Base-by-base conservation (phyloP, 306 rosid genomes). In the Cicer yamashitae region DNA sequence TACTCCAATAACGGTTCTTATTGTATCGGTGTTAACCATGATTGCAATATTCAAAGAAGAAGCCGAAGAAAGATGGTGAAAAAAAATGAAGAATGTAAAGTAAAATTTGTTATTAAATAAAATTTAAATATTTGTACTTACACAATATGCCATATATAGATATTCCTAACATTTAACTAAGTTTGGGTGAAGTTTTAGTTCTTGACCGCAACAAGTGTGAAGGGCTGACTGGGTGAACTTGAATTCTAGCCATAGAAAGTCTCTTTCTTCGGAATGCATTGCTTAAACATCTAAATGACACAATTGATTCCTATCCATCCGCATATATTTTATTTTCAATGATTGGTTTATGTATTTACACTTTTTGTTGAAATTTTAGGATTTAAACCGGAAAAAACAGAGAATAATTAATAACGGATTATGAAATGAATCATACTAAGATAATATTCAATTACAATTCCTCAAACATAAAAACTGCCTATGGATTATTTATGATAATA, bases 1-100 rank as follows among this genome's bases (percentile, higher is more conserved):
- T 37, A 89, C 8, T 40, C 96, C 97, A 17, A 91, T 1, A 0
- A 13, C 4, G 2, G 80, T 82, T 77, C 97, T 81, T 9, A 67
- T 14, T 41, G 22, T 0, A 0, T 4, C 73, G 20, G 66, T 7
- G 77, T 39, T 64, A 68, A 53, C 82, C 89, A 88, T 88, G 70
- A 75, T 74, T 69, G 54, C 22, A 72, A 67, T 14, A 40, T n/a
- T 34, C 14, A 45, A 58, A 53, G 67, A 75, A 63, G 8, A 77
- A 54, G 39, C 53, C 40, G 44, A 7, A 38, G 50, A 52, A 43
- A 15, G 20, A 62, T 7, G 59, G 18, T 18, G 44, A 45, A 56
- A 14, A 45, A 11, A 18, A 39, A 38, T 7, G 18, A 30, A 10
- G 34, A 67, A 56, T 53, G 70, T 37, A 50, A 60, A 17, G 53